Evolutionary conservation across 345 rosid genomes (phyloP).

Genomic region (Salix caprea): DNA sequence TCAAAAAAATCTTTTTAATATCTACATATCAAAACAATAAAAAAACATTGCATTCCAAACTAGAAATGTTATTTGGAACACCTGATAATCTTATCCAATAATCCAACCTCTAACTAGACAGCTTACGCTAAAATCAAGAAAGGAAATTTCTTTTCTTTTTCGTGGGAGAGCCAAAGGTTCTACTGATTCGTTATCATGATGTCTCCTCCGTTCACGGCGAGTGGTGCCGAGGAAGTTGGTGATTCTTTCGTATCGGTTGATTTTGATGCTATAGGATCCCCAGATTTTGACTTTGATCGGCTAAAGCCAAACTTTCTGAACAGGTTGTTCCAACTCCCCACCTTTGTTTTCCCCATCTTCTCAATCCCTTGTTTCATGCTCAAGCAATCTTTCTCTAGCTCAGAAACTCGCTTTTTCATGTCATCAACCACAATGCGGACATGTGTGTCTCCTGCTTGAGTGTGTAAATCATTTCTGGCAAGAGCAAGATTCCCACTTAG

Average conservation of each 20-base stretch:
- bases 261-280: conserved; percentile 2
- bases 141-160: background rate
- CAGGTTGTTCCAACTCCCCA: conserved; percentile 55
- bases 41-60: too few species aligned
- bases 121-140: background rate
- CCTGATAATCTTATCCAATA: background rate
- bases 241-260: background rate
- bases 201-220: conserved; percentile 1
- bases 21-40: too few species aligned
- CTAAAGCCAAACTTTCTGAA: conserved; percentile 34
- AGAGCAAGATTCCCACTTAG: conserved; percentile 38
- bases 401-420: conserved; percentile 60
- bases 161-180: background rate
- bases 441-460: conserved; percentile 15
- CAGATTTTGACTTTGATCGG: conserved; percentile 8
- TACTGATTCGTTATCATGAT: background rate
- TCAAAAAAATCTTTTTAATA: too few species aligned
- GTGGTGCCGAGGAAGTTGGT: background rate
- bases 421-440: conserved; percentile 32
- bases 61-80: too few species aligned
- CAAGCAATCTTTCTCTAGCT: conserved; percentile 75
- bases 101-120: background rate
- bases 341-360: conserved; percentile 57
- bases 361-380: conserved; percentile 75
- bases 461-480: conserved; percentile 28